Base-by-base conservation (phyloP, 345 rosid genomes). In the Salix exigua region DNA sequence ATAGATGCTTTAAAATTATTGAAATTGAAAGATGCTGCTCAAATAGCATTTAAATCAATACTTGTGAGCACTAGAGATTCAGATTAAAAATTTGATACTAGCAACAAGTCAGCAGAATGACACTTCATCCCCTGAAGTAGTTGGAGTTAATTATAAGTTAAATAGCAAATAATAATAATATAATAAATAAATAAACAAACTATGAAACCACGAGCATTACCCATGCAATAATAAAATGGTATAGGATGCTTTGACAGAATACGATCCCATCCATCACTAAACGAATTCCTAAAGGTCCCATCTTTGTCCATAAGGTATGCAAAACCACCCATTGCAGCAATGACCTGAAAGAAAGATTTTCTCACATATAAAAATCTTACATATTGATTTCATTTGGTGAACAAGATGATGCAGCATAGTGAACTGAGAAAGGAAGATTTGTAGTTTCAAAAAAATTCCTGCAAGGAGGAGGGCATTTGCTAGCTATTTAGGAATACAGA, bases 211-310 rank as follows among this genome's bases (percentile, higher is more conserved):
- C 9, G 40, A 71, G 60, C 35, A 44, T 80, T 86, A 96, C 98
- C 99, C 26, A 96, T 89, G 84, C 98, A 93, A 70, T 96, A 96
- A 75, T 90, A 96, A 81, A 96, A 96, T 17, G 99, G 98, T 75
- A 93, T 86, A 46, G 99, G 99, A 86, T 91, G 98, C 71, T 87
- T 96, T 11, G 98, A 93, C 73, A 93, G 73, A 68, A 91, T 87
- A 63, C 93, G 96, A 83, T 96, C 98, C 99, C 97, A 96, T 55
- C 93, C 90, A 85, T 91, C 97, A 81, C 90, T 90, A 82, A 96
- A 96, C 50, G 96, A 96, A 77, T 96, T 91, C 63, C 96, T 88
- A 75, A 96, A 96, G 55, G 89, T 88, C 72, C 99, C 99, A 74
- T 93, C 94, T 86, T 91, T 93, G 82, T 93, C 98, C 97, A 96